Evolutionary conservation across 225 moss, liverwort and hornwort genomes (phyloP), one percentile per base, ranked within the genome.

Genomic region (Bryum argenteum): DNA sequence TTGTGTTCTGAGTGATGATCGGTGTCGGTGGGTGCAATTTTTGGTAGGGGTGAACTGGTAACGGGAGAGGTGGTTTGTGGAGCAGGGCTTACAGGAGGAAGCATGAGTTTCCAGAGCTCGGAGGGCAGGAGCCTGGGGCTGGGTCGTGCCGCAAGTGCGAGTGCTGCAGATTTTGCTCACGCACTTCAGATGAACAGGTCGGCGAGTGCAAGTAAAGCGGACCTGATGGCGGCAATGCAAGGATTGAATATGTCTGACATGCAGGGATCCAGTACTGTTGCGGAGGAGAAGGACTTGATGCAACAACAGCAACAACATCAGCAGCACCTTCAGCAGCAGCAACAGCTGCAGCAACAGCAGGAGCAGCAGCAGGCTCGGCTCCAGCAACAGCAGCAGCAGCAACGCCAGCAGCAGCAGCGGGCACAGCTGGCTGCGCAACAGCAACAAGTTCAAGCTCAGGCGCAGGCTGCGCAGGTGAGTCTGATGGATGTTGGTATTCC

Each of bases 181-280:
- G 81, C 76, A 2, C 77, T 84, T 20, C 81, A 84, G 58, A 74
- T 79, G 77, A 93, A 81, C 61, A 90, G 93, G 75, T 79, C 96
- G 0, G 78, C 76, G 1, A 93, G 88, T 45, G 93, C 93, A 11
- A 87, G 70, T 22, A 88, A 92, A 44, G 93, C 84, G 33, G 94
- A 98, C 7, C 84, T 98, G 17, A 94, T 87, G 18, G 84, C 88
- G 15, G 88, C 87, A 1, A 78, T 98, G 61, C 92, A 94, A 70
- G 84, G 89, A 19, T 65, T 98, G 66, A 92, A 82, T 33, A 74
- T 94, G 74, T 71, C 84, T 16, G 96, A 95, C 42, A 76, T 90
- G 67, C 87, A 89, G 58, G 90, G 78, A 14, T 66, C 84, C 63
- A 20, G 86, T 48, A 56, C 37, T 67, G 76, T 84, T 45, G 15